These are phyloP conservation scores for Dacryopinax spathularia DNA, from an alignment of 768 basidiomycete genomes.

Conservation along the genomic window DNA sequence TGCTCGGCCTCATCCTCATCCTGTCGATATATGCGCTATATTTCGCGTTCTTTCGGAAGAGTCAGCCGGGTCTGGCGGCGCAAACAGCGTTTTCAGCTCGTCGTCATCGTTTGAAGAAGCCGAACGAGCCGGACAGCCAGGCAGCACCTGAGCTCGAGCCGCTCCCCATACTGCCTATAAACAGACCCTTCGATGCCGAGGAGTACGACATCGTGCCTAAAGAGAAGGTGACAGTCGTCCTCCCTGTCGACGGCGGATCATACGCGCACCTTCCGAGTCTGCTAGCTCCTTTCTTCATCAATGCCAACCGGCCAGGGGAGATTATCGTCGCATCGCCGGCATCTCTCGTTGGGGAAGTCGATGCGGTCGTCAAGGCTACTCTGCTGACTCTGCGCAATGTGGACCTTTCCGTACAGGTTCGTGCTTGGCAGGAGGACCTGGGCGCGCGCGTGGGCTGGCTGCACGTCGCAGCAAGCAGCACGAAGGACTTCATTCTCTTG, in stretches of 20 bases:
- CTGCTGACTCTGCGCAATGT: not conserved
- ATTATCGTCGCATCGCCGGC: slow-evolving; percentile 37
- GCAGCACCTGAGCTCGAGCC: not conserved
- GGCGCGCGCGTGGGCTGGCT: slow-evolving; percentile 16
- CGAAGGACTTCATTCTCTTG: slow-evolving; percentile 39
- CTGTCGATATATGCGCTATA: not conserved
- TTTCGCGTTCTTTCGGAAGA: not conserved
- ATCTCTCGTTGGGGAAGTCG: slow-evolving; percentile 24
- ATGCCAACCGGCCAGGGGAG: slow-evolving; percentile 19
- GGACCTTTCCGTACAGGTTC: not conserved
- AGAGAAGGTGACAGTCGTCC: slow-evolving; percentile 33
- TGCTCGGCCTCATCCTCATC: not conserved
- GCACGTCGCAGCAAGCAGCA: slow-evolving; percentile 26
- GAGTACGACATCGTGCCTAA: not conserved
- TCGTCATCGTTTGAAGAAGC: not conserved
- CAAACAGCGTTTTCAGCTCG: not conserved
- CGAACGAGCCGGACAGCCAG: not conserved
- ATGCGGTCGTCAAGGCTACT: slow-evolving; percentile 23
- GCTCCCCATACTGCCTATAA: not conserved
- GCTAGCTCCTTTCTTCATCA: slow-evolving; percentile 26
- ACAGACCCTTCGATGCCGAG: not conserved
- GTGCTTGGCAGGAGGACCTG: not conserved
- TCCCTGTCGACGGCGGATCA: slow-evolving; percentile 33
- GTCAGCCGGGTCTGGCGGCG: not conserved
- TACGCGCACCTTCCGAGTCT: slow-evolving; percentile 26